Conservation (phyloP, 345 rosid genomes). For the Kernera saxatilis region DNA sequence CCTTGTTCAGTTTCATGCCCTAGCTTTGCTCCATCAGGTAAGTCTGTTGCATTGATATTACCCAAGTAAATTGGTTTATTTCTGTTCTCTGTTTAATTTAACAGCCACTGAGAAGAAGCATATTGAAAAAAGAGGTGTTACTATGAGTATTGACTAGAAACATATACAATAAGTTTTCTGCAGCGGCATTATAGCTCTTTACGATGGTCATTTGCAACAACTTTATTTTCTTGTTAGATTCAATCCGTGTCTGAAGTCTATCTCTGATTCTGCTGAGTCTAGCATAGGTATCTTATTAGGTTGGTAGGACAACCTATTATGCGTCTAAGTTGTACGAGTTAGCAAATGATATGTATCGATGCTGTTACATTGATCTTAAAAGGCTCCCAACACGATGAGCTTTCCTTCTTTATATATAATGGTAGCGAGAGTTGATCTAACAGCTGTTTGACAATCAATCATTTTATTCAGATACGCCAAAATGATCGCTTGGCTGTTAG, state of each 20-base stretch:
- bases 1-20: conserved; percentile 96
- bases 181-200: neutral
- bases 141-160: neutral
- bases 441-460: conserved; percentile 1
- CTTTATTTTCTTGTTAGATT: neutral
- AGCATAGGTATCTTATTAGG: neutral
- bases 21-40: conserved; percentile 90
- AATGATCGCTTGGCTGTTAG: conserved; percentile 88
- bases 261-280: neutral
- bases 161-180: neutral
- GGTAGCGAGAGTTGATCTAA: neutral
- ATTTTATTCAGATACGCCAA: conserved; percentile 70
- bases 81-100: neutral
- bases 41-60: conserved; percentile 1
- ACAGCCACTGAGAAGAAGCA: neutral
- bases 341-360: neutral
- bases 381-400: neutral
- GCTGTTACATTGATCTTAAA: neutral
- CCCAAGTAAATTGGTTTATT: neutral
- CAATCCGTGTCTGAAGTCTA: neutral
- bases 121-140: neutral
- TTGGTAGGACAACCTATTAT: neutral
- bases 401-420: neutral
- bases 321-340: neutral
- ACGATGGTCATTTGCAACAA: neutral